Base-by-base conservation (phyloP, 257 asterid genomes). In the Nicotiana benthamiana region DNA sequence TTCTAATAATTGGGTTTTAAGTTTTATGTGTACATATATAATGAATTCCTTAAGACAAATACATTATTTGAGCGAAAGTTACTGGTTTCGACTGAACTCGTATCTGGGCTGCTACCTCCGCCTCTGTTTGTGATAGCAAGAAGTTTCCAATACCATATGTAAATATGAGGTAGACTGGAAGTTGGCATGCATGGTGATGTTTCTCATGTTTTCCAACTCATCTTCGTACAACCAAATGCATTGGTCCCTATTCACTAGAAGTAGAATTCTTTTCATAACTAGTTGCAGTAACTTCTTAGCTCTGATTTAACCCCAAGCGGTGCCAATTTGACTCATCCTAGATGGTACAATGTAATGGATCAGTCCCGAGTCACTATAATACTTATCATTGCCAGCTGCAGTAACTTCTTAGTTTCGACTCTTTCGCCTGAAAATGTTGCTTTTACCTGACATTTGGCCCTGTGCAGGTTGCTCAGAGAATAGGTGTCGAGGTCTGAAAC, bases 391-490 rank as follows among this genome's bases (percentile, higher is more conserved):
- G 3, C 36, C 13, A 13, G 40, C 48, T 46, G 34, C 78, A 46
- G 15, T 36, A 36, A 4, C 7, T 56, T 54, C 20, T 32, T 57
- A 77, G 32, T n/a, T n/a, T 77, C 13, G 13, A 13, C 24, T 77
- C 52, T 77, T 36, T 59, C 9, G 2, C 70, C 40, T 60, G 46
- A 52, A 40, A 34, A 26, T 36, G 46, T 61, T 9, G 26, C 36
- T 4, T 15, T 5, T 0, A 70, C 64, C 18, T 68, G 54, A 9
- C 24, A 27, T 16, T 18, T 40, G 79, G 51, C 46, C 61, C 36
- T 59, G 67, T 85, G 85, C 94, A 96, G 99, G 97, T 96, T 86
- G 98, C 97, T 72, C 92, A 91, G 75, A 90, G 97, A 84, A 94
- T 96, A 59, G 99, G 99, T 72, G 89, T 96, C 77, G 85, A 86